A percentile compares a stretch with the other conserved stretches of the same genome.
phyloP scores from a whole-genome alignment of 805 yeast genomes.

The Starmerella riodocensis region DNA sequence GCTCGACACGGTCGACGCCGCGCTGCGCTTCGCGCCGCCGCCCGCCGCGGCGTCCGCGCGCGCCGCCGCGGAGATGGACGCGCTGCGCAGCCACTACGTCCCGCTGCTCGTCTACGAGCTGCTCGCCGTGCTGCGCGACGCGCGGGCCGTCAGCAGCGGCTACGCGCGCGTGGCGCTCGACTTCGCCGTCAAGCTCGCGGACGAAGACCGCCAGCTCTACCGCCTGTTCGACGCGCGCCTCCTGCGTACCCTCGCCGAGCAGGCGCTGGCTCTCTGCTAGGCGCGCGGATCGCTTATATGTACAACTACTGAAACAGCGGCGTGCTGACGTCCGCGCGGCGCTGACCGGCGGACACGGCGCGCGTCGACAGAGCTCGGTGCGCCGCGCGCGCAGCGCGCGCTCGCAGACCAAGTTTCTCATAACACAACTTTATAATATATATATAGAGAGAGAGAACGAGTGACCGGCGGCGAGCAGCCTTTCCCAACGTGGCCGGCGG shows the following conservation, averaged over 20 bases:
- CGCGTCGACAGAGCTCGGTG: too few species aligned
- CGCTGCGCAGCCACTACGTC: slow-evolving; percentile 53
- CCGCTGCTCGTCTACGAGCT: slow-evolving; percentile 61
- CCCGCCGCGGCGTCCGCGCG: background rate
- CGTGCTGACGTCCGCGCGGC: too few species aligned
- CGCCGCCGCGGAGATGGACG: slow-evolving; percentile 31
- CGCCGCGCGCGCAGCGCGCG: too few species aligned
- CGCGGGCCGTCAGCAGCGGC: slow-evolving; percentile 30
- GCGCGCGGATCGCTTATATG: too few species aligned
- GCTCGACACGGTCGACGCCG: slow-evolving; percentile 9
- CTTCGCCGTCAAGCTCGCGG: slow-evolving; percentile 51
- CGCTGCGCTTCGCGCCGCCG: slow-evolving; percentile 10
- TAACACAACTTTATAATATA: too few species aligned
- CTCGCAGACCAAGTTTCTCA: too few species aligned
- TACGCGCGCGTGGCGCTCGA: slow-evolving; percentile 46
- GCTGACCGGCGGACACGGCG: too few species aligned
- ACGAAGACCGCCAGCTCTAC: slow-evolving; percentile 50
- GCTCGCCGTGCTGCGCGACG: slow-evolving; percentile 41
- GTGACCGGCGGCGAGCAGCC: too few species aligned
- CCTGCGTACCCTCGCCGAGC: slow-evolving; percentile 5
- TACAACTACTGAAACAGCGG: too few species aligned
- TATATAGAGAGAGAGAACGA: too few species aligned
- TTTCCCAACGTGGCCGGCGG: too few species aligned
- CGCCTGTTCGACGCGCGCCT: slow-evolving; percentile 41
- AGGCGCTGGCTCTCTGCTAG: slow-evolving; percentile 2